Conservation (phyloP, 164 flowering plant species). For the Brasenia schreberi region DNA sequence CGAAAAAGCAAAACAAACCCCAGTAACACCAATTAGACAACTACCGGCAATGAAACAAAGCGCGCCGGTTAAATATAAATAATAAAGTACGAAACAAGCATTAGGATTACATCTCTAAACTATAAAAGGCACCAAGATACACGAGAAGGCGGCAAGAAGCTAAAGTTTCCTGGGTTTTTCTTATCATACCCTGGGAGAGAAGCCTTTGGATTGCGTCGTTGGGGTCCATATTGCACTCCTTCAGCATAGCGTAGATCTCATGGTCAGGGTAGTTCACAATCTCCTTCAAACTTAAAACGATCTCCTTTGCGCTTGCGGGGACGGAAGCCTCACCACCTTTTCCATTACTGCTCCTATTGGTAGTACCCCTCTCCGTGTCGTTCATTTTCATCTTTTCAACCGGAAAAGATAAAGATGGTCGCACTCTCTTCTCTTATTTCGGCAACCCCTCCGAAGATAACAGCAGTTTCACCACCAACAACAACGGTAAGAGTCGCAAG, state of each 20-base stretch:
- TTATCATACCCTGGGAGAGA: conserved; percentile 60
- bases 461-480: background rate
- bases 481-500: background rate
- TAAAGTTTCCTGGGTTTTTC: no score
- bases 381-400: conserved; percentile 5
- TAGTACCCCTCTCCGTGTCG: conserved; percentile 15
- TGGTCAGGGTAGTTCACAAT: conserved; percentile 40
- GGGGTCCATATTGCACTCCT: conserved; percentile 91
- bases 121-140: no score
- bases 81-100: no score
- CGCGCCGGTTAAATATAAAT: no score
- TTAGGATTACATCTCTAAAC: no score
- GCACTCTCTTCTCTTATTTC: background rate
- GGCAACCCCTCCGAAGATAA: background rate
- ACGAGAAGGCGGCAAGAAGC: no score
- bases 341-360: conserved; percentile 12
- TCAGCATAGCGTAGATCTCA: conserved; percentile 36
- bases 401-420: conserved; percentile 1
- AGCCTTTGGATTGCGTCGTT: conserved; percentile 77
- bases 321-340: conserved; percentile 17
- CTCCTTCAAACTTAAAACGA: conserved; percentile 89
- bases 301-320: conserved; percentile 56
- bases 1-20: no score
- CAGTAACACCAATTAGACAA: no score
- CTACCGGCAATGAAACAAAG: no score